phyloP scores from a whole-genome alignment of 257 asterid species.

The Nicotiana benthamiana region DNA sequence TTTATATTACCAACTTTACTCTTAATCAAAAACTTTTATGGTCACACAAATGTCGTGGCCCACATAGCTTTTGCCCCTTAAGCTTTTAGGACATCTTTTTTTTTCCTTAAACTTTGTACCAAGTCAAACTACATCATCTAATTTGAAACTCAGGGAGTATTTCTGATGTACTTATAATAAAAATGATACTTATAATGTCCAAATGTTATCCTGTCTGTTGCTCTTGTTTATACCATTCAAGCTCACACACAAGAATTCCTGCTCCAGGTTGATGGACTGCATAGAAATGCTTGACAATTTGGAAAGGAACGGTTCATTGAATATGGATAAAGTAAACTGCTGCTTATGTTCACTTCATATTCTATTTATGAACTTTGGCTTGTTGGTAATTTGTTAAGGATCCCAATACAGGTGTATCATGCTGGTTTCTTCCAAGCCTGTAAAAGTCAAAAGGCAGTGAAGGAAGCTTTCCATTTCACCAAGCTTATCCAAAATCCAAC shows the following conservation, averaged over 20 bases:
- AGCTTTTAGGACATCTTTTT: too few species aligned
- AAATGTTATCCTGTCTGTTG: neutral
- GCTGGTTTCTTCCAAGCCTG: conserved; percentile 68
- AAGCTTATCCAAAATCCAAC: conserved; percentile 80
- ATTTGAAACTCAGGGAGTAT: neutral
- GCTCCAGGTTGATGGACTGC: conserved; percentile 71
- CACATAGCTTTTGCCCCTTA: too few species aligned
- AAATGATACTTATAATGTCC: neutral
- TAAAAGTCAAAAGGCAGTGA: conserved; percentile 72
- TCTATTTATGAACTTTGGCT: conserved; percentile 10
- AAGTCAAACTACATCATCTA: too few species aligned
- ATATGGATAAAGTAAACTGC: conserved; percentile 67
- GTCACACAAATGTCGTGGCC: too few species aligned
- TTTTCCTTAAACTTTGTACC: too few species aligned
- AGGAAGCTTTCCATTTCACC: conserved; percentile 73
- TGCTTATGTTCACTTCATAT: neutral
- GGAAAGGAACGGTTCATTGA: conserved; percentile 63
- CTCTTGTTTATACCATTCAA: conserved; percentile 1
- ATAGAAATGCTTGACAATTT: conserved; percentile 76
- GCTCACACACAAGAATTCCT: conserved; percentile 1
- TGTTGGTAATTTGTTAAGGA: conserved; percentile 1
- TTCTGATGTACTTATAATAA: neutral
- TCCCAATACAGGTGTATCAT: conserved; percentile 67
- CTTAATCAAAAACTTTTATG: too few species aligned
- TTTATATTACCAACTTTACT: too few species aligned